A percentile compares a stretch with the other conserved stretches of the same genome.
Conservation (phyloP, 108 stramenopile species). For the Poteriospumella lacustris region DNA sequence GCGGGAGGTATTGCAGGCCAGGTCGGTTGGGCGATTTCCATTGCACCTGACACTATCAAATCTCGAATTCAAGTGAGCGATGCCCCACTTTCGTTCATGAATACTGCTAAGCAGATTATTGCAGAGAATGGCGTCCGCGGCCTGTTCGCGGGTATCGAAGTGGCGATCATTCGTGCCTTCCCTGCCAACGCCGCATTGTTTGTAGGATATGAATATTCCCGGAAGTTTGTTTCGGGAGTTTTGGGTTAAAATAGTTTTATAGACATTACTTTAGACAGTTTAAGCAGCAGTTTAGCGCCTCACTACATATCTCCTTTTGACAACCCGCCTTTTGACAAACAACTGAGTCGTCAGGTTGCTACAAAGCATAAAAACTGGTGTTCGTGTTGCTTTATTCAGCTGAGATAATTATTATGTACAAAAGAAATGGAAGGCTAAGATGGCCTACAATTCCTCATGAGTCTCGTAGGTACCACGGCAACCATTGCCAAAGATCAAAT, state of each 20-base stretch:
- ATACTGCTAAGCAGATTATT: slow-evolving; percentile 23
- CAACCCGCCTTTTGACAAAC: too few species aligned
- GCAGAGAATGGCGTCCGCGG: slow-evolving; percentile 29
- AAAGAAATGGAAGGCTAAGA: too few species aligned
- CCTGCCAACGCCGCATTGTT: slow-evolving; percentile 54
- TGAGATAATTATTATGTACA: too few species aligned
- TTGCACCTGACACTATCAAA: slow-evolving; percentile 47
- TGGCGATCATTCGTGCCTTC: slow-evolving; percentile 47
- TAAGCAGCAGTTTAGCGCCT: too few species aligned
- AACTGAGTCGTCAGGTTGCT: too few species aligned
- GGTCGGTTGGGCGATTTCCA: slow-evolving; percentile 44
- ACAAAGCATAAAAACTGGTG: too few species aligned
- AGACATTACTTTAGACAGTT: too few species aligned
- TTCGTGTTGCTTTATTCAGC: too few species aligned
- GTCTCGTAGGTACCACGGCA: too few species aligned
- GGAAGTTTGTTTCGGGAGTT: background rate
- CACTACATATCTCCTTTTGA: too few species aligned
- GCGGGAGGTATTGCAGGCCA: slow-evolving; percentile 40
- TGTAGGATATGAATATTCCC: slow-evolving; percentile 44
- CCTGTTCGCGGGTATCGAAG: slow-evolving; percentile 38
- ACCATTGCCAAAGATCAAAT: too few species aligned
- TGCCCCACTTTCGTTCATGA: slow-evolving; percentile 29
- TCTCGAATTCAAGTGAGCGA: slow-evolving; percentile 42
- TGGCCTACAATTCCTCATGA: too few species aligned
- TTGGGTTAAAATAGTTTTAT: background rate